Evolutionary conservation across 2,329 filamentous ascomycete genomes (phyloP), one percentile per base, ranked within the genome.

Genomic region (Chrysoporthe austroafricana): DNA sequence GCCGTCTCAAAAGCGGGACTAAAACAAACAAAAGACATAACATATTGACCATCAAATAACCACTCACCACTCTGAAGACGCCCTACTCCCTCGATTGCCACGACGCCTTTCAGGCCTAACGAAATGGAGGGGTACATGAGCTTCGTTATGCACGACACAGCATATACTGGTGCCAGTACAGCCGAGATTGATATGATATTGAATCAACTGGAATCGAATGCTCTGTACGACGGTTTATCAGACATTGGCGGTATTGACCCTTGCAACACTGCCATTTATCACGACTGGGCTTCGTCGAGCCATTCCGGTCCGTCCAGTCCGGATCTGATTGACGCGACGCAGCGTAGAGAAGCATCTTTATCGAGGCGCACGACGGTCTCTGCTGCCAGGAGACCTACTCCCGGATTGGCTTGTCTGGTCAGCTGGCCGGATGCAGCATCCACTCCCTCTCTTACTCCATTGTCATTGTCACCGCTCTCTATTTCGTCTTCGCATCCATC

Each of bases 171-270:
- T 57, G 54, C 16, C 16, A 9, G 32, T 13, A 2, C 7, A 7
- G 16, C 54, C 18, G 54, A 36, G 54, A 57, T 57, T 16, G 54
- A 57, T 34, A 32, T 57, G 14, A 57, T 57, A n/a, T 34, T 57
- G 32, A 34, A 18, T n/a, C 16, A 57, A 4, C n/a, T 57, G 54
- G 34, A 57, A 9, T 39, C 16, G 1, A 4, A 57, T n/a, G 34
- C 5, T 57, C 3, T 39, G 34, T 4, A 11, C 2, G 34, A 39
- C 34, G 34, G 34, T 3, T 39, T 57, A 1, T 2, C 8, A 39
- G 34, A 8, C 3, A 14, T 18, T 16, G 54, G 9, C 7, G 4
- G 7, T 21, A 2, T n/a, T 9, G 54, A 57, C 7, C 2, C 8
- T 57, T 8, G 34, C 7, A 16, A 57, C 9, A 7, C 32, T 57